phyloP scores from a whole-genome alignment of 805 yeast genomes.

The Candida montana region DNA sequence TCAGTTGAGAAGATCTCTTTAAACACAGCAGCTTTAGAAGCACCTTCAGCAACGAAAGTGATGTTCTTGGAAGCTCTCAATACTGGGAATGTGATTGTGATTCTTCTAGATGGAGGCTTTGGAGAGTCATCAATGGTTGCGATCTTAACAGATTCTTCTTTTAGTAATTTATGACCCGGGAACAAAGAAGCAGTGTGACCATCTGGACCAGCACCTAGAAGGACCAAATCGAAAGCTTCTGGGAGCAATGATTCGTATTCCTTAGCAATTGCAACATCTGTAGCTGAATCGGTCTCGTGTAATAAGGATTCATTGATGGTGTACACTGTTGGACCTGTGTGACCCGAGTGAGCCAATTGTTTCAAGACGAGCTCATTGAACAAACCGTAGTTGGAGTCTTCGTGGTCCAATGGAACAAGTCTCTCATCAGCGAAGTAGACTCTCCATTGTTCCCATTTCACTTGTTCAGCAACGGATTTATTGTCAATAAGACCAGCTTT shows the following conservation, averaged over 20 bases:
- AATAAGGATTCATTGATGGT: slow-evolving; percentile 63
- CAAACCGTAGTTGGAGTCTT: slow-evolving; percentile 81
- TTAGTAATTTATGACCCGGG: slow-evolving; percentile 72
- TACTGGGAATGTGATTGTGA: slow-evolving; percentile 80
- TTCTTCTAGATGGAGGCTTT: slow-evolving; percentile 90
- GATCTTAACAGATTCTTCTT: slow-evolving; percentile 47
- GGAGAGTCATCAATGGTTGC: slow-evolving; percentile 78
- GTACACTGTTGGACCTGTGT: slow-evolving; percentile 50
- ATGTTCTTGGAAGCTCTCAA: slow-evolving; percentile 43
- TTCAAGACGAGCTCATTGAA: slow-evolving; percentile 49
- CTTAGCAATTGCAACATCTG: slow-evolving; percentile 48
- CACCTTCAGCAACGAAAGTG: slow-evolving; percentile 88
- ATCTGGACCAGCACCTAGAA: slow-evolving; percentile 92
- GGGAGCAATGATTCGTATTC: slow-evolving; percentile 62
- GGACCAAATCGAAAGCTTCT: slow-evolving; percentile 50
- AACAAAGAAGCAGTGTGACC: slow-evolving; percentile 93
- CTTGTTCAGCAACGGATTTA: slow-evolving; percentile 33
- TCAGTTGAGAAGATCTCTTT: slow-evolving; percentile 59
- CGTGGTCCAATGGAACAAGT: slow-evolving; percentile 73
- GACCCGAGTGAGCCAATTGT: slow-evolving; percentile 32
- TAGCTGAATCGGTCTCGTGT: slow-evolving; percentile 46
- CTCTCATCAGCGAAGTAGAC: slow-evolving; percentile 90
- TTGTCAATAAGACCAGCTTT: slow-evolving; percentile 63
- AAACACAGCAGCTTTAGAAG: slow-evolving; percentile 70
- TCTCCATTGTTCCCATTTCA: slow-evolving; percentile 71